These are phyloP conservation scores for Mycena epipterygia DNA, from an alignment of 768 basidiomycete species.

Conservation along the genomic window DNA sequence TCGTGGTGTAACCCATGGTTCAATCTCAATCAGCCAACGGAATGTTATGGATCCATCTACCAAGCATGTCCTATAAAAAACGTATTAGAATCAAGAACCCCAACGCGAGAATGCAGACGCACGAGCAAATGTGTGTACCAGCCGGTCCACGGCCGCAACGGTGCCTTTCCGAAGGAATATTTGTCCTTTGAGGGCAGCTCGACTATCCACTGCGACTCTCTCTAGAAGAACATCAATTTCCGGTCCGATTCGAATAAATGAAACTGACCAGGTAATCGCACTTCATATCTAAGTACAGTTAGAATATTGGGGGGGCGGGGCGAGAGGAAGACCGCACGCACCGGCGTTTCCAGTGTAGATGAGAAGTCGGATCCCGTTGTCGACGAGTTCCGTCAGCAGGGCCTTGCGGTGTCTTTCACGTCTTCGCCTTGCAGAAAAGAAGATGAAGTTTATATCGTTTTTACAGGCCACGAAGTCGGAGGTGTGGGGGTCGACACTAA, in stretches of 20 bases:
- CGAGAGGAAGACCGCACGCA: not conserved
- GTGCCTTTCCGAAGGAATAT: slow-evolving; percentile 3
- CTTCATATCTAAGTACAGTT: slow-evolving; percentile 10
- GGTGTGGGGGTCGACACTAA: slow-evolving; percentile 74
- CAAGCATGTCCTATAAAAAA: slow-evolving; percentile 17
- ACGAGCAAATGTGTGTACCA: slow-evolving; percentile 3
- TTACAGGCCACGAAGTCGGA: slow-evolving; percentile 77
- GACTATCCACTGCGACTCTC: slow-evolving; percentile 6
- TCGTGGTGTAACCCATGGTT: too few species aligned
- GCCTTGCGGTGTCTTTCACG: slow-evolving; percentile 84
- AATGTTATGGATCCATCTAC: slow-evolving; percentile 7
- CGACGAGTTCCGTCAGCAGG: slow-evolving; percentile 84
- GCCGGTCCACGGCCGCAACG: slow-evolving; percentile 19
- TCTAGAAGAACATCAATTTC: not conserved
- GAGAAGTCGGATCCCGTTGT: slow-evolving; percentile 44
- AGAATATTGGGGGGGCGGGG: not conserved
- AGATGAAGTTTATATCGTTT: slow-evolving; percentile 82
- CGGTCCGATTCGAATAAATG: too few species aligned
- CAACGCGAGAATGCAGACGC: not conserved
- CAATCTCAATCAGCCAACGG: slow-evolving; percentile 7
- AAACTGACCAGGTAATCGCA: slow-evolving; percentile 26
- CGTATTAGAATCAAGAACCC: not conserved
- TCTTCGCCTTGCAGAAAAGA: slow-evolving; percentile 87
- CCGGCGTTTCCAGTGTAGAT: slow-evolving; percentile 22
- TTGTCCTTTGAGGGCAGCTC: slow-evolving; percentile 15